A percentile compares a stretch with the other conserved stretches of the same genome.
phyloP scores from a whole-genome alignment of 1,284 basidiomycete genomes.

The Rhodotorula sp. region DNA sequence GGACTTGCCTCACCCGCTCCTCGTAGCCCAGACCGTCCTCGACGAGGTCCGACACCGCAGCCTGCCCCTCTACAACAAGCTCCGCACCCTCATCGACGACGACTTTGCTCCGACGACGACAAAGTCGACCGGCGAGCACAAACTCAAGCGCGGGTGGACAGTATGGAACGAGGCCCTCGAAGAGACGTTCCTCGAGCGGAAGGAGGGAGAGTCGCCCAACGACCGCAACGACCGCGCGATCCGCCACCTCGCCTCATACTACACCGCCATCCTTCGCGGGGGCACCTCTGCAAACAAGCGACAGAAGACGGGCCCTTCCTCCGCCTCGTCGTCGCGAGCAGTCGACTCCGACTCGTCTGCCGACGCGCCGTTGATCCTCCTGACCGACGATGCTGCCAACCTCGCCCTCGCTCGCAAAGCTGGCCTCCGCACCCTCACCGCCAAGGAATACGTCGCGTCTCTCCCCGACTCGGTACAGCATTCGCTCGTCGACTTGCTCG shows the following conservation, averaged over 20 bases:
- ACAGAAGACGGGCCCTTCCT: conserved; percentile 17
- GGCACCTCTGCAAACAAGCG: conserved; percentile 34
- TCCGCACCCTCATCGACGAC: conserved; percentile 77
- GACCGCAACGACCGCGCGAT: conserved; percentile 92
- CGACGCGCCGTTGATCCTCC: conserved; percentile 63
- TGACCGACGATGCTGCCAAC: conserved; percentile 89
- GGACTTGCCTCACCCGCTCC: conserved; percentile 59
- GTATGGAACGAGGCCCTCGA: conserved; percentile 42
- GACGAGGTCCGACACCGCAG: conserved; percentile 95
- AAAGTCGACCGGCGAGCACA: background rate
- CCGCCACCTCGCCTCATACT: conserved; percentile 79
- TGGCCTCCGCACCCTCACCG: conserved; percentile 63
- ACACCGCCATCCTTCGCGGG: conserved; percentile 67
- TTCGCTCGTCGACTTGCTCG: conserved; percentile 74
- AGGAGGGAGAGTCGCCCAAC: conserved; percentile 76
- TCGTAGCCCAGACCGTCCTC: conserved; percentile 90
- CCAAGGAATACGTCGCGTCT: conserved; percentile 75
- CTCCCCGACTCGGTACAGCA: conserved; percentile 58
- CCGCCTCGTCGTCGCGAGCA: conserved; percentile 6
- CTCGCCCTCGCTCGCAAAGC: conserved; percentile 69
- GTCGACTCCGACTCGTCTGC: conserved; percentile 44
- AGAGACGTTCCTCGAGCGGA: conserved; percentile 64
- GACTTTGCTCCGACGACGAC: conserved; percentile 16
- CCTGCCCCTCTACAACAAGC: conserved; percentile 85
- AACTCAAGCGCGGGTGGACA: conserved; percentile 35